Evolutionary conservation across 2,329 filamentous ascomycete species (phyloP).

Genomic region (Chrysosporium queenslandicum): DNA sequence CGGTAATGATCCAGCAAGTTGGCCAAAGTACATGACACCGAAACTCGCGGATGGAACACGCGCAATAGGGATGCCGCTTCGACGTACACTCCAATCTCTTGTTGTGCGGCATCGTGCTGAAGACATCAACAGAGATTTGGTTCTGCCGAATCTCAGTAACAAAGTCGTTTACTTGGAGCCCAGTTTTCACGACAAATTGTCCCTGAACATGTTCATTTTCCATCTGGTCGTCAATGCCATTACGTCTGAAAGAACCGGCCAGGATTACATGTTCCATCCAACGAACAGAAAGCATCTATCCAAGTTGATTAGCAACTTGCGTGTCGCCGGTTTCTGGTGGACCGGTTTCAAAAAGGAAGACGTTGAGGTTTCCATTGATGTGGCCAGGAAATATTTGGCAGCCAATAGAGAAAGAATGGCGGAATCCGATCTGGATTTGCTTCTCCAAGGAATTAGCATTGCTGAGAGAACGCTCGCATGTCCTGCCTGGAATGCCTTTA

Average conservation of each 20-base stretch:
- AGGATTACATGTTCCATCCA: slow-evolving; percentile 81
- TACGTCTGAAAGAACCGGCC: slow-evolving; percentile 71
- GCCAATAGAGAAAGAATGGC: slow-evolving; percentile 52
- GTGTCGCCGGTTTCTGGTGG: slow-evolving; percentile 79
- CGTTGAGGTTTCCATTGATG: slow-evolving; percentile 54
- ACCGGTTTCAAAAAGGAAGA: slow-evolving; percentile 59
- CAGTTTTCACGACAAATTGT: slow-evolving; percentile 73
- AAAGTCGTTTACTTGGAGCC: slow-evolving; percentile 65
- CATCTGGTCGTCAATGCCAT: slow-evolving; percentile 78
- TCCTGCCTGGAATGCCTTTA: slow-evolving; percentile 55
- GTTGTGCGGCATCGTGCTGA: slow-evolving; percentile 70
- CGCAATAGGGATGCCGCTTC: slow-evolving; percentile 42
- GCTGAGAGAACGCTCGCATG: slow-evolving; percentile 53
- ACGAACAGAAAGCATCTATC: slow-evolving; percentile 58
- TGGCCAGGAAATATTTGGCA: slow-evolving; percentile 56
- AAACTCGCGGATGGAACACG: slow-evolving; percentile 46
- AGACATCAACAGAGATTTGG: slow-evolving; percentile 55
- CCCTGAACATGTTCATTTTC: slow-evolving; percentile 74
- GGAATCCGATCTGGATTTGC: slow-evolving; percentile 49
- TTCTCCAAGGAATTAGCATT: slow-evolving; percentile 56
- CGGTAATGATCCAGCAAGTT: slow-evolving; percentile 53
- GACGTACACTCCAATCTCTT: slow-evolving; percentile 61
- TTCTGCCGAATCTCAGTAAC: slow-evolving; percentile 62
- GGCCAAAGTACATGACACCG: slow-evolving; percentile 62
- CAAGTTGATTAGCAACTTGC: slow-evolving; percentile 63